A percentile compares a stretch with the other conserved stretches of the same genome.
Conservation (phyloP, 495 filamentous ascomycete species). For the Cairneyella variabilis region DNA sequence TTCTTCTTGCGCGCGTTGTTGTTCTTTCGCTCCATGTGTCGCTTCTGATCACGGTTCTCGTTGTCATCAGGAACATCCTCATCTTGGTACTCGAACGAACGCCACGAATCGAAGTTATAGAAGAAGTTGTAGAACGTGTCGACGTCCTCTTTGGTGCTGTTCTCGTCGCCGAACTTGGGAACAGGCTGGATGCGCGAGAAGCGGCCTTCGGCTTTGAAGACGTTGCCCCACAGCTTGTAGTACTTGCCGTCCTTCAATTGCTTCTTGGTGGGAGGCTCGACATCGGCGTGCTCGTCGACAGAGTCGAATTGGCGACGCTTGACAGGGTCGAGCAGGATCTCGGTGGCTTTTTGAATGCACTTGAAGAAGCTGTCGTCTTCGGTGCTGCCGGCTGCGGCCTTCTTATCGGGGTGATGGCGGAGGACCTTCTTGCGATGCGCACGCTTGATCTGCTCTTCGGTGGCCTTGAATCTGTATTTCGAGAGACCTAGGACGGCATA, state of each 20-base stretch:
- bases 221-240: constrained; percentile 86
- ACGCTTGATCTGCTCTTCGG: constrained; percentile 96
- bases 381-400: constrained; percentile 78
- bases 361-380: constrained; percentile 99
- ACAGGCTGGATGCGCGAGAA: constrained; percentile 91
- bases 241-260: constrained; percentile 77
- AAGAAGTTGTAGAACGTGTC: constrained; percentile 98
- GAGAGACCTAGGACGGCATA: constrained; percentile 93
- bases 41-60: constrained; percentile 98
- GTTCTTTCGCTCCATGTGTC: constrained; percentile 96
- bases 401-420: constrained; percentile 98
- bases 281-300: constrained; percentile 87
- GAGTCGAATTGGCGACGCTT: constrained; percentile 96
- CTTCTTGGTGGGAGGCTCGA: constrained; percentile 91
- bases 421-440: constrained; percentile 99
- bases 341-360: constrained; percentile 98
- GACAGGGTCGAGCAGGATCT: constrained; percentile 84
- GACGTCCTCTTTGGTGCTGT: constrained; percentile 81
- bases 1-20: constrained; percentile 96
- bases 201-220: constrained; percentile 85
- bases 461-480: constrained; percentile 86
- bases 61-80: constrained; percentile 98
- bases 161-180: constrained; percentile 78
- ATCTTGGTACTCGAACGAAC: constrained; percentile 95
- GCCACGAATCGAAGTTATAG: constrained; percentile 99